phyloP scores from a whole-genome alignment of 2,329 filamentous ascomycete genomes.

The Rhynchosporium agropyri region DNA sequence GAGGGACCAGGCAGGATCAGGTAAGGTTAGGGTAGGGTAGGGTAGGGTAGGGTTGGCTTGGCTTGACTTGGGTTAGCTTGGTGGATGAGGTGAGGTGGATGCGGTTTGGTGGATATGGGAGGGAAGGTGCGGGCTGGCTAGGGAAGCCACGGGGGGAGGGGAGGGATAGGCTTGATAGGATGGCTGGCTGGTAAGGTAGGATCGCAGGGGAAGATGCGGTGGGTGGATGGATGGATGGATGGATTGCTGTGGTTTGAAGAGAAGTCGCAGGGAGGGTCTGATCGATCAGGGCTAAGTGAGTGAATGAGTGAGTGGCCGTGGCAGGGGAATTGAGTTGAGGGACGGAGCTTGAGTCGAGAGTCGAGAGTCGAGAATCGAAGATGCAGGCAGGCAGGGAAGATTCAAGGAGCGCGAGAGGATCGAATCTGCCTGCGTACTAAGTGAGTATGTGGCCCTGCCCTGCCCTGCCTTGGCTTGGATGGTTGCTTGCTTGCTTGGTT shows the following conservation, averaged over 20 bases:
- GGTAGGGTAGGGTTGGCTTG: slow-evolving; percentile 1
- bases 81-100: neutral
- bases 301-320: too few relatives aligned
- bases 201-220: neutral
- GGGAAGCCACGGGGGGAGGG: neutral
- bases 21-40: neutral
- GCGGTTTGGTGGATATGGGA: neutral
- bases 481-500: too few relatives aligned
- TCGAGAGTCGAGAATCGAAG: too few relatives aligned
- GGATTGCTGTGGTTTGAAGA: neutral
- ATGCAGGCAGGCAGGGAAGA: too few relatives aligned
- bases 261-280: too few relatives aligned
- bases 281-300: too few relatives aligned
- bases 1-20: neutral
- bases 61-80: neutral
- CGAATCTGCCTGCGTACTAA: too few relatives aligned
- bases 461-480: too few relatives aligned
- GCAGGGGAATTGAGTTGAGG: too few relatives aligned
- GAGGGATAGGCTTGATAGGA: neutral
- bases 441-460: too few relatives aligned
- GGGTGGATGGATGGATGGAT: neutral
- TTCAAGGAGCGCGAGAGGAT: too few relatives aligned
- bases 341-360: too few relatives aligned
- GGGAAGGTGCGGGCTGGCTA: neutral
- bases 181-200: neutral